These are phyloP conservation scores for Funneliformis geosporum DNA, from an alignment of 192 early-diverging fungal species.

Conservation along the genomic window DNA sequence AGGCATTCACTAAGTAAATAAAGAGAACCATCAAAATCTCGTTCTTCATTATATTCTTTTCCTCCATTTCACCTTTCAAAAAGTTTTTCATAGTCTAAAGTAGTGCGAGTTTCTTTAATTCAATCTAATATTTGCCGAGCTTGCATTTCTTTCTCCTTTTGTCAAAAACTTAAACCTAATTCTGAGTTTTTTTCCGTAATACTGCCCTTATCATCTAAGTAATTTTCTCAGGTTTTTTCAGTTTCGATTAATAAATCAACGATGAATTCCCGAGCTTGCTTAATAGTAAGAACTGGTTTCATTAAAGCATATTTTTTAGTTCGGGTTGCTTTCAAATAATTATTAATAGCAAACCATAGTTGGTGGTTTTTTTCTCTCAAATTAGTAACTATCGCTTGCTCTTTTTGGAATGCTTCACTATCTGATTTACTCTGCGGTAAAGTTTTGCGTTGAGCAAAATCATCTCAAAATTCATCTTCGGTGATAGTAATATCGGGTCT, in stretches of 20 bases:
- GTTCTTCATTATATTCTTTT: no score
- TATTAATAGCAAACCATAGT: not conserved
- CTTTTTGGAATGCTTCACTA: conserved; percentile 6
- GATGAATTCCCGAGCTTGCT: conserved; percentile 3
- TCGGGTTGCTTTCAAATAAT: not conserved
- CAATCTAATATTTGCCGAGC: conserved; percentile 22
- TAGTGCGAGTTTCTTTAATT: conserved; percentile 7
- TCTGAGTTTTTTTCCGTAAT: not conserved
- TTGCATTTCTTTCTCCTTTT: not conserved
- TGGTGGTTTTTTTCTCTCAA: not conserved
- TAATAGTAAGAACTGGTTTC: conserved; percentile 3
- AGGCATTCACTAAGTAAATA: not conserved
- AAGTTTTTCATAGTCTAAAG: conserved; percentile 2
- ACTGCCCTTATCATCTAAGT: not conserved
- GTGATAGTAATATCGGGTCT: conserved; percentile 6
- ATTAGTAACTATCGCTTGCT: not conserved
- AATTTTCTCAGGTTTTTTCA: not conserved
- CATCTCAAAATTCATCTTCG: conserved; percentile 19
- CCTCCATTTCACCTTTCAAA: conserved; percentile 15
- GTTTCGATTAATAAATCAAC: not conserved
- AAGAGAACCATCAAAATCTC: conserved; percentile 1
- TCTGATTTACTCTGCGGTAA: conserved; percentile 1
- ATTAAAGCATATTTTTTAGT: not conserved
- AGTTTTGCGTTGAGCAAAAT: not conserved
- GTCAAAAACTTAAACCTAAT: no score